phyloP scores from a whole-genome alignment of 2,329 filamentous ascomycete species.

The Aspergillus intermedius region DNA sequence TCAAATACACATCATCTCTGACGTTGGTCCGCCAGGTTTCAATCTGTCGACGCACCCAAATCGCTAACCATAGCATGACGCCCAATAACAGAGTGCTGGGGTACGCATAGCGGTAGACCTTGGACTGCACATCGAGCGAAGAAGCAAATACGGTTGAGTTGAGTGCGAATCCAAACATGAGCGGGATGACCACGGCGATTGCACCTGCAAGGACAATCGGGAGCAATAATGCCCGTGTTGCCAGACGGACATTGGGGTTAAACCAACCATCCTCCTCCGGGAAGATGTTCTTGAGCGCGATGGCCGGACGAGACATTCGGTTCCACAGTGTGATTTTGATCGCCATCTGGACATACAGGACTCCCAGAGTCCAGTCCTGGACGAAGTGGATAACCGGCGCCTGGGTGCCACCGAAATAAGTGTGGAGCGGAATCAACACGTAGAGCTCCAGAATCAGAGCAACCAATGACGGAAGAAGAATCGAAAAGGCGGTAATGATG shows the following conservation, averaged over 20 bases:
- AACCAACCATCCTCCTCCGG: slow-evolving; percentile 60
- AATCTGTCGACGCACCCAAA: slow-evolving; percentile 48
- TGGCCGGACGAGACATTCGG: slow-evolving; percentile 62
- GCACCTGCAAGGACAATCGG: slow-evolving; percentile 60
- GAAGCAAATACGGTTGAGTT: slow-evolving; percentile 38
- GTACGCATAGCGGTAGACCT: slow-evolving; percentile 64
- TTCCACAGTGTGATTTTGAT: slow-evolving; percentile 63
- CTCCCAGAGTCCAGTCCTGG: slow-evolving; percentile 87
- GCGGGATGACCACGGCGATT: slow-evolving; percentile 59
- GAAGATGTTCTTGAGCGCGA: slow-evolving; percentile 67
- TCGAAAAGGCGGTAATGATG: slow-evolving; percentile 64
- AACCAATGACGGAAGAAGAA: slow-evolving; percentile 76
- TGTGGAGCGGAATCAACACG: slow-evolving; percentile 77
- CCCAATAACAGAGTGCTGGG: slow-evolving; percentile 55
- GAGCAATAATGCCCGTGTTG: slow-evolving; percentile 81
- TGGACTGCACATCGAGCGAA: slow-evolving; percentile 26
- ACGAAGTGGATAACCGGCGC: slow-evolving; percentile 64
- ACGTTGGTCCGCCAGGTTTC: slow-evolving; percentile 73
- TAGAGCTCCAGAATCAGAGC: slow-evolving; percentile 82
- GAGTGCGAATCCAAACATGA: slow-evolving; percentile 50
- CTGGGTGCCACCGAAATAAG: slow-evolving; percentile 51
- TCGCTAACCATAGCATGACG: slow-evolving; percentile 42
- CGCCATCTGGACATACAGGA: slow-evolving; percentile 80
- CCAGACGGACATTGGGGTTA: slow-evolving; percentile 68
- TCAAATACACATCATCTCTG: slow-evolving; percentile 89